A percentile compares a stretch with the other conserved stretches of the same genome.
These are phyloP conservation scores for Phytomonas francai DNA, from an alignment of 208 protist species.

Conservation along the genomic window DNA sequence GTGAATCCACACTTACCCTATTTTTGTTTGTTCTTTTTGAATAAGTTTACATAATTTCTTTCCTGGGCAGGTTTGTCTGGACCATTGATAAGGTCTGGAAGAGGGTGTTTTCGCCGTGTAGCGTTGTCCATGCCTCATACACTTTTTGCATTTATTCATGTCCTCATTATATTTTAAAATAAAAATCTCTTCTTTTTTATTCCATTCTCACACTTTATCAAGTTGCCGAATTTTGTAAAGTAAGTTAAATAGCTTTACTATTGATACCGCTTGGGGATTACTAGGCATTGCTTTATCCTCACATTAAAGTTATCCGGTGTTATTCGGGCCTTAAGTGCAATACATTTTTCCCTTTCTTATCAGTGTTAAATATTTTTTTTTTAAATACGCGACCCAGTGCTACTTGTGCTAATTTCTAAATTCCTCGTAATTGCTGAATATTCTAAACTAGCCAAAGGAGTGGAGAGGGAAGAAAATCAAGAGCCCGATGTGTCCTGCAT, in stretches of 20 bases:
- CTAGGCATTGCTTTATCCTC: not conserved
- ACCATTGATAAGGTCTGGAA: not conserved
- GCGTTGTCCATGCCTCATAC: not conserved
- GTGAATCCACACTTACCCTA: not conserved
- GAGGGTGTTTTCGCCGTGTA: not conserved
- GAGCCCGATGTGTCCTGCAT: not conserved
- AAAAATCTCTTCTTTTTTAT: conserved; percentile 5
- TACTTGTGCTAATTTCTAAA: not conserved
- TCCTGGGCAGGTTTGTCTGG: not conserved
- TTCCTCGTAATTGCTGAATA: not conserved
- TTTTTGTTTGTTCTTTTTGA: conserved; percentile 3
- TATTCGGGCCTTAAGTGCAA: not conserved
- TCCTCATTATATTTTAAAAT: conserved; percentile 5
- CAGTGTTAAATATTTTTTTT: conserved; percentile 3
- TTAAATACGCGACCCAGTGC: not conserved
- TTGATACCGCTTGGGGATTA: not conserved
- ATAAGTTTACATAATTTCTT: not conserved
- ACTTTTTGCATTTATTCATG: conserved; percentile 6
- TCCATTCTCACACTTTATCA: not conserved
- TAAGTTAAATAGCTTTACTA: not conserved
- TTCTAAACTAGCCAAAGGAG: not conserved
- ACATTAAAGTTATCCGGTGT: not conserved
- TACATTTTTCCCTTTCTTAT: not conserved
- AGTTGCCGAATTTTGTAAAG: not conserved
- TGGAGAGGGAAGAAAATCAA: not conserved